Conservation (phyloP, 345 rosid genomes). For the Acer campestre region DNA sequence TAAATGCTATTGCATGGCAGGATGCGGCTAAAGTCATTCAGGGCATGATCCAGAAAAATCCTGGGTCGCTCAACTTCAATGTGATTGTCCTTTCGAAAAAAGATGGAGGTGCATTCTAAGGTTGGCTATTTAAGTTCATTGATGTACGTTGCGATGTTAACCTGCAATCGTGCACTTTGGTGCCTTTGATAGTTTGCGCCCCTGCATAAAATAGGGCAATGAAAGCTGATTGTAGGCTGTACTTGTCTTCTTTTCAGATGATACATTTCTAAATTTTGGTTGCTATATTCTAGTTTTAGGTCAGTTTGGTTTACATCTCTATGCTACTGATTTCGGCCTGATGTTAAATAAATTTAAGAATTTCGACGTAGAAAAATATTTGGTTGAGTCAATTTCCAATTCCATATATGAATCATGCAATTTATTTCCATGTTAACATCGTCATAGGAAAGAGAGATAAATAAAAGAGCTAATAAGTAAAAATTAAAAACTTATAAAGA, state of each 20-base stretch:
- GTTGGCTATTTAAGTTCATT: slow-evolving; percentile 1
- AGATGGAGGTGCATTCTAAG: slow-evolving; percentile 20
- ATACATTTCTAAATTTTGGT: not conserved
- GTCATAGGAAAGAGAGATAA: not conserved
- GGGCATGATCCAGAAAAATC: slow-evolving; percentile 80
- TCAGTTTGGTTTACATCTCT: not conserved
- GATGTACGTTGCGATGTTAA: not conserved
- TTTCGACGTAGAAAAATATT: not conserved
- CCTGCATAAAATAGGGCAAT: not conserved
- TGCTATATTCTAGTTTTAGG: slow-evolving; percentile 5
- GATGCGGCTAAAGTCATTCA: slow-evolving; percentile 75
- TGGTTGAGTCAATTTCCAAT: not conserved
- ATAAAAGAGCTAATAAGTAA: no score
- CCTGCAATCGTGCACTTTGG: not conserved
- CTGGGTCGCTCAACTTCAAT: slow-evolving; percentile 75
- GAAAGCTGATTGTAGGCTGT: slow-evolving; percentile 2
- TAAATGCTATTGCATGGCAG: slow-evolving; percentile 37
- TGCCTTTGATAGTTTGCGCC: not conserved
- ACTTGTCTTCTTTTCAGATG: slow-evolving; percentile 3
- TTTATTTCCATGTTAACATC: not conserved
- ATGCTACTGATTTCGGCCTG: not conserved
- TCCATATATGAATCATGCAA: not conserved
- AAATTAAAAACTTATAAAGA: no score
- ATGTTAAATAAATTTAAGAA: not conserved
- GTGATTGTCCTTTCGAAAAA: slow-evolving; percentile 72